Conservation (phyloP, 148 eudicot genomes). For the Chenopodium quinoa region DNA sequence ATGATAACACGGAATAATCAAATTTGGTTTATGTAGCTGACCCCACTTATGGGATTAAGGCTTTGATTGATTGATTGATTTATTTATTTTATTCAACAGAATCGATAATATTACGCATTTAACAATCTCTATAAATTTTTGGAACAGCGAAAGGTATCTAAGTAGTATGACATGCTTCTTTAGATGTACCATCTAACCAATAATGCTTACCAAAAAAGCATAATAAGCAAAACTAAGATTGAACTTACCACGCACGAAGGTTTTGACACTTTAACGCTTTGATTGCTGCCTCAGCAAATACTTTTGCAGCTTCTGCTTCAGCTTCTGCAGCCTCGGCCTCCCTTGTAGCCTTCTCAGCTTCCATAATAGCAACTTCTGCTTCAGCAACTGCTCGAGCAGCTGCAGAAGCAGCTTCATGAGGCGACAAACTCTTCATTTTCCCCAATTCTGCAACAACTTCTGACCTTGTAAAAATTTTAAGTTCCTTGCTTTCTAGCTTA, state of each 20-base stretch:
- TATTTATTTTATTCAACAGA: background rate
- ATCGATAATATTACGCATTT: background rate
- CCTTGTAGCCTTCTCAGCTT: constrained; percentile 78
- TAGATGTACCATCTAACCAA: background rate
- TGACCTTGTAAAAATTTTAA: constrained; percentile 47
- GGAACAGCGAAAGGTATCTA: no score
- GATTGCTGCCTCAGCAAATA: constrained; percentile 59
- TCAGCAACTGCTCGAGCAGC: constrained; percentile 48
- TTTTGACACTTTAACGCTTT: constrained; percentile 46
- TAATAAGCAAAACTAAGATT: constrained; percentile 1
- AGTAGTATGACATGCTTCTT: background rate
- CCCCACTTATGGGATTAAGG: no score
- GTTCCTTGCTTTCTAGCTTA: constrained; percentile 36
- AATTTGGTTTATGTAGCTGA: no score
- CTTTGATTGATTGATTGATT: no score
- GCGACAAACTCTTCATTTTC: constrained; percentile 69
- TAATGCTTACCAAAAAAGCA: constrained; percentile 13
- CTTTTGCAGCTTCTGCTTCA: constrained; percentile 68
- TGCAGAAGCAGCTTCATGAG: constrained; percentile 68
- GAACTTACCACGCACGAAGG: constrained; percentile 43
- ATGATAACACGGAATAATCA: no score
- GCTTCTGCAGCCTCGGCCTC: constrained; percentile 89
- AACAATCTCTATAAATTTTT: background rate
- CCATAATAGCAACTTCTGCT: constrained; percentile 88
- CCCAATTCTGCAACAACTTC: constrained; percentile 66